phyloP scores from a whole-genome alignment of 2,329 filamentous ascomycete genomes.

The Penicillium concentricum region DNA sequence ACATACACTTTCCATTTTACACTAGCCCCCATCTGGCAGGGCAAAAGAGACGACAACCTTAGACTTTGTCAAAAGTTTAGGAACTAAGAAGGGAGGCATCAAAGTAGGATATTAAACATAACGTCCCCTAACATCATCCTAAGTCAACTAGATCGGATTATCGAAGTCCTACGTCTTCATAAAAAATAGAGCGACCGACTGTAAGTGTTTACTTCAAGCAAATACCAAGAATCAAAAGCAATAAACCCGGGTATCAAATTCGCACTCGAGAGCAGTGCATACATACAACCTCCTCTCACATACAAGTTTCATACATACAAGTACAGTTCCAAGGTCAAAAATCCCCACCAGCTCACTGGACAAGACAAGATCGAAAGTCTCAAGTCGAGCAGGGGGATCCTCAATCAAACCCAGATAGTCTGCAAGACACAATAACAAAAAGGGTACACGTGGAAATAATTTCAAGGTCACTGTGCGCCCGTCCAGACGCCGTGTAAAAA shows the following conservation, averaged over 20 bases:
- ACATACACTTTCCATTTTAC: background rate
- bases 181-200: background rate
- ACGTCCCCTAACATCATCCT: background rate
- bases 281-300: constrained; percentile 9
- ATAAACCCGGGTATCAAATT: constrained; percentile 19
- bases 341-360: background rate
- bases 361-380: background rate
- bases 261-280: constrained; percentile 10
- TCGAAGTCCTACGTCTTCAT: background rate
- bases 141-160: background rate
- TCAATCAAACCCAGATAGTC: constrained; percentile 4
- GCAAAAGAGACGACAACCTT: background rate
- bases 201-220: background rate
- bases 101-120: background rate
- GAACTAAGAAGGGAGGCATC: background rate
- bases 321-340: constrained; percentile 8
- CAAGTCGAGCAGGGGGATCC: background rate
- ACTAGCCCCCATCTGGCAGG: background rate
- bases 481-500: constrained; percentile 10
- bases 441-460: background rate
- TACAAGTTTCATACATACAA: constrained; percentile 17
- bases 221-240: background rate
- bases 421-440: constrained; percentile 10
- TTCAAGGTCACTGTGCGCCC: constrained; percentile 4
- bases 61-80: background rate